Evolutionary conservation across 108 stramenopile species (phyloP), one percentile per base, ranked within the genome.

Genomic region (Bacterosira constricta): DNA sequence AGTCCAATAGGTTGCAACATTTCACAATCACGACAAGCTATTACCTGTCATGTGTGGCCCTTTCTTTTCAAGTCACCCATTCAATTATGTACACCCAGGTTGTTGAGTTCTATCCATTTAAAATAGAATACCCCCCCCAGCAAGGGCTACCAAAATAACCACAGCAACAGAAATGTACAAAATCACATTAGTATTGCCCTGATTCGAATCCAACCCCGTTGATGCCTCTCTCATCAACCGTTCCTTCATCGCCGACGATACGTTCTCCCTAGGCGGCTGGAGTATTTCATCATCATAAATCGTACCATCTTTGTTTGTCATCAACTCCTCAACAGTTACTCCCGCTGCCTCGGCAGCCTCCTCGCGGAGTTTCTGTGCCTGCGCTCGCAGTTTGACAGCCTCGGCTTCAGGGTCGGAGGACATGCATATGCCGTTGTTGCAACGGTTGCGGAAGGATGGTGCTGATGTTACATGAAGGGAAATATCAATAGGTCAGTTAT

Each of bases 191-290:
- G 85, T 77, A 52, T 90, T 88, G 44, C 81, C 78, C 66, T 75
- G 9, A 4, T 93, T 71, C 35, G 86, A 79, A 72, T 93, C 89
- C 46, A 93, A 62, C 8, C 92, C 92, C 10, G 85, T 77, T 1
- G 84, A 81, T 7, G 92, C 92, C 75, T 93, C 92, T 20, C 75
- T 66, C 73, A 73, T 82, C 36, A 93, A 70, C 45, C 88, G 67
- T 21, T 79, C 84, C 32, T 75, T 77, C 92, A 93, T 93, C 6
- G 80, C 59, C 64, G 82, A 73, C n/a, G 88, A 89, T n/a, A 93
- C 46, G 9, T 83, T 81, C 25, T 69, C 75, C 54, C 84, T 85
- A 29, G 37, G 62, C 23, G 75, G 82, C 63, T 70, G 69, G 44
- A 74, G 45, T 36, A 69, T 69, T 37, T 81, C 80, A 52, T 81